These are phyloP conservation scores for Geosmithia flava DNA, from an alignment of 2,329 filamentous ascomycete species.

Conservation along the genomic window DNA sequence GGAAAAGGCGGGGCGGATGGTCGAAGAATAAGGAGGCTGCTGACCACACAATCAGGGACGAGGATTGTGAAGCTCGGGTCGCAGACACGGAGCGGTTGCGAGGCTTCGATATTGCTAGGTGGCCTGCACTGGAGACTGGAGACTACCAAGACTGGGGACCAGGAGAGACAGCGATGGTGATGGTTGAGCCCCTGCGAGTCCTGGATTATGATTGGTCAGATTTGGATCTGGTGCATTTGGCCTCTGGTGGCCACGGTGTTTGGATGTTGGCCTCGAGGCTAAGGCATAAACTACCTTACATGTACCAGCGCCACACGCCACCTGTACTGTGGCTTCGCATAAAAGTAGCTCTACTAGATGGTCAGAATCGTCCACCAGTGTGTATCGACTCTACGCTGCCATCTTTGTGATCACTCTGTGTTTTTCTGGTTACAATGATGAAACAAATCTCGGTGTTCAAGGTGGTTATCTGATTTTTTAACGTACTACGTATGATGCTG, in stretches of 20 bases:
- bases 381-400: no score
- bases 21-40: not conserved
- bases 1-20: not conserved
- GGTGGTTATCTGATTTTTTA: no score
- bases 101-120: not conserved
- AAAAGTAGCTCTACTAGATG: no score
- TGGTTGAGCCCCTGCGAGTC: not conserved
- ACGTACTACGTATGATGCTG: no score
- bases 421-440: no score
- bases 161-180: not conserved
- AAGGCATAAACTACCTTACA: not conserved
- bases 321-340: not conserved
- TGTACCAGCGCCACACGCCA: not conserved
- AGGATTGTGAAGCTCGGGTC: not conserved
- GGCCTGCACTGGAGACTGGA: not conserved
- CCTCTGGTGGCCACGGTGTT: not conserved
- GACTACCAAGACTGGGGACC: not conserved
- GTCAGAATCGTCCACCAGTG: no score
- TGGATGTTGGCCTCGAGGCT: not conserved
- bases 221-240: not conserved
- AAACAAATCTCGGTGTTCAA: no score
- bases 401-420: no score
- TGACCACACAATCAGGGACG: not conserved
- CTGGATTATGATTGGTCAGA: not conserved
- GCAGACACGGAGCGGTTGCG: not conserved